phyloP scores from a whole-genome alignment of 2,329 filamentous ascomycete genomes.

The Juglanconis oblonga region DNA sequence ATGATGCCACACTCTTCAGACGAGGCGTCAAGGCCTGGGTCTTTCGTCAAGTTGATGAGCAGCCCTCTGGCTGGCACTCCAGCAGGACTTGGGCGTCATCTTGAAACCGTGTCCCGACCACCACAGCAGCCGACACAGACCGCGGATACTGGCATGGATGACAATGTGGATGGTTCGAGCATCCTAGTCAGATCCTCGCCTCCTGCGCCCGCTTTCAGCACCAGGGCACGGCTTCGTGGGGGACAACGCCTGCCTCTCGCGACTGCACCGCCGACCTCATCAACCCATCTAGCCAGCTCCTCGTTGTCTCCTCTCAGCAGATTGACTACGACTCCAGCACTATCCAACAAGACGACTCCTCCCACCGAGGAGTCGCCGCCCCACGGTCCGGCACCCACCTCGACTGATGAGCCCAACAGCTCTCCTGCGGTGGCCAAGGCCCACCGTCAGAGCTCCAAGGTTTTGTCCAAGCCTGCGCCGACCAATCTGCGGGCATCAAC shows the following conservation, averaged over 20 bases:
- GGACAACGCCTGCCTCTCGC: neutral
- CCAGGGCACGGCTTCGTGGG: slow-evolving; percentile 1
- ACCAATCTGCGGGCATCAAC: slow-evolving; percentile 26
- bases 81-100: neutral
- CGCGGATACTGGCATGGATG: neutral
- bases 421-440: slow-evolving; percentile 32
- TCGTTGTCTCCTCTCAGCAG: slow-evolving; percentile 38
- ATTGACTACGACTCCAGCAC: slow-evolving; percentile 36
- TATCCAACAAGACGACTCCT: slow-evolving; percentile 35
- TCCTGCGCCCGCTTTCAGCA: slow-evolving; percentile 14
- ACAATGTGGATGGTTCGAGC: neutral
- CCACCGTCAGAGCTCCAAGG: slow-evolving; percentile 25
- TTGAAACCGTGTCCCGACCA: neutral
- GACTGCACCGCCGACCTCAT: slow-evolving; percentile 1
- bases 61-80: neutral
- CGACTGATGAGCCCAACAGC: slow-evolving; percentile 19
- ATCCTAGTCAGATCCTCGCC: neutral
- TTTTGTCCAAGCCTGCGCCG: slow-evolving; percentile 25
- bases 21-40: neutral
- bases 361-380: slow-evolving; percentile 31
- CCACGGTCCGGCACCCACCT: slow-evolving; percentile 3
- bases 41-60: neutral
- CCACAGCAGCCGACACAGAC: neutral
- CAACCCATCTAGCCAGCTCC: slow-evolving; percentile 18
- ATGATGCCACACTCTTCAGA: neutral